Conservation (phyloP, 495 filamentous ascomycete species). For the Darksidea phi region DNA sequence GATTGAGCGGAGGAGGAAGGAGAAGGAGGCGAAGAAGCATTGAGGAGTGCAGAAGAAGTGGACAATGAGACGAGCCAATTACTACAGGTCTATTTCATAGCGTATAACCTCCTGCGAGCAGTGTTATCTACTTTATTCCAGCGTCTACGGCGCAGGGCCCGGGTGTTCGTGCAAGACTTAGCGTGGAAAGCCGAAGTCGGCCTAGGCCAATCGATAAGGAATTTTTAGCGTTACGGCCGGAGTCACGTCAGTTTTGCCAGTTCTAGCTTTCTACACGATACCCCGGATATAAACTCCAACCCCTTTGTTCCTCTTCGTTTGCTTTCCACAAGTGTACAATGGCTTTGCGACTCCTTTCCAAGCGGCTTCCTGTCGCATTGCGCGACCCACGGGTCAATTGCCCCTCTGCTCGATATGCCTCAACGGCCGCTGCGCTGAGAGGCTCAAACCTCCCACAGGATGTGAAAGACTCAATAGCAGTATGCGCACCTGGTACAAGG, state of each 20-base stretch:
- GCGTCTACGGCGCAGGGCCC: too few species aligned
- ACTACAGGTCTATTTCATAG: too few species aligned
- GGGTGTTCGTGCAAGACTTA: too few species aligned
- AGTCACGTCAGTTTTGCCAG: conserved; percentile 18
- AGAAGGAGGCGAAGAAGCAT: conserved; percentile 33
- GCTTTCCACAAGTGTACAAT: conserved; percentile 14
- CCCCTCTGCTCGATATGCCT: conserved; percentile 31
- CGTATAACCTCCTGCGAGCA: too few species aligned
- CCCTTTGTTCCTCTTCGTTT: not conserved
- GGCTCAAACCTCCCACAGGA: conserved; percentile 40
- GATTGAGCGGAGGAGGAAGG: conserved; percentile 19
- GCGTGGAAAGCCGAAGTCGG: too few species aligned
- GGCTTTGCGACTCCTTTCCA: conserved; percentile 35
- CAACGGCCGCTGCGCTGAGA: conserved; percentile 39
- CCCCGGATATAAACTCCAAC: conserved; percentile 3
- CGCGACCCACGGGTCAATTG: conserved; percentile 10
- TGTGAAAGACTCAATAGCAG: conserved; percentile 42
- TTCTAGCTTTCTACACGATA: not conserved
- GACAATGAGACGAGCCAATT: not conserved
- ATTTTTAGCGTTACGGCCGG: too few species aligned
- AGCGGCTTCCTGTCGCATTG: conserved; percentile 18
- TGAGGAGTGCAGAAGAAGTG: not conserved
- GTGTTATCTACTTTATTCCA: too few species aligned
- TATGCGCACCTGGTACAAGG: conserved; percentile 9
- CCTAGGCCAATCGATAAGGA: too few species aligned